Conservation (phyloP, 345 rosid genomes). For the Hibiscus tridactylites region DNA sequence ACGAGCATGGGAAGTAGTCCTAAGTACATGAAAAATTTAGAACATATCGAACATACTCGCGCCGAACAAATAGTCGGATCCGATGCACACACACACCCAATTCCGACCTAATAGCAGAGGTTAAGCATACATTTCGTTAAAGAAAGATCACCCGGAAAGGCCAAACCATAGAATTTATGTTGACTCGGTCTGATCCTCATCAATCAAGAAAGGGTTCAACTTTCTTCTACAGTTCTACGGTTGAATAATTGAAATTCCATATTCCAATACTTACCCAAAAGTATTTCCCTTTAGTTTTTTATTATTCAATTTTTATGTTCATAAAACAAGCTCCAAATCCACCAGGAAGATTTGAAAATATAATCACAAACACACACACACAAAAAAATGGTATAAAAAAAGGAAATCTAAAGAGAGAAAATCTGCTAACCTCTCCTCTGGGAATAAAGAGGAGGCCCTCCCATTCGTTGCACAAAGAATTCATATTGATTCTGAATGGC, state of each 20-base stretch:
- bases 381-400: not conserved
- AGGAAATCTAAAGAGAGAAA: not conserved
- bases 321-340: not conserved
- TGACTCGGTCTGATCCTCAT: not conserved
- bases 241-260: not conserved
- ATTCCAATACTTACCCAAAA: not conserved
- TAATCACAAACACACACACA: not conserved
- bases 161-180: not conserved
- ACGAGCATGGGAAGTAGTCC: not conserved
- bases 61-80: not conserved
- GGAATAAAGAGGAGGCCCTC: constrained; percentile 85
- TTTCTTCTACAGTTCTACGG: not conserved
- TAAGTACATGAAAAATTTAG: not conserved
- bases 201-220: not conserved
- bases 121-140: not conserved
- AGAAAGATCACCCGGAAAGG: not conserved
- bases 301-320: not conserved
- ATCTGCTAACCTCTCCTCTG: constrained; percentile 56
- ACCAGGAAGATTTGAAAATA: not conserved
- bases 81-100: not conserved
- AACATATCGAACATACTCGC: not conserved
- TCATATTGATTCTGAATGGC: constrained; percentile 89
- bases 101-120: not conserved
- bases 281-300: not conserved
- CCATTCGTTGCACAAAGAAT: constrained; percentile 94